A percentile compares a stretch with the other conserved stretches of the same genome.
Conservation (phyloP, 2,329 filamentous ascomycete species). For the Waltergamsia citrina region DNA sequence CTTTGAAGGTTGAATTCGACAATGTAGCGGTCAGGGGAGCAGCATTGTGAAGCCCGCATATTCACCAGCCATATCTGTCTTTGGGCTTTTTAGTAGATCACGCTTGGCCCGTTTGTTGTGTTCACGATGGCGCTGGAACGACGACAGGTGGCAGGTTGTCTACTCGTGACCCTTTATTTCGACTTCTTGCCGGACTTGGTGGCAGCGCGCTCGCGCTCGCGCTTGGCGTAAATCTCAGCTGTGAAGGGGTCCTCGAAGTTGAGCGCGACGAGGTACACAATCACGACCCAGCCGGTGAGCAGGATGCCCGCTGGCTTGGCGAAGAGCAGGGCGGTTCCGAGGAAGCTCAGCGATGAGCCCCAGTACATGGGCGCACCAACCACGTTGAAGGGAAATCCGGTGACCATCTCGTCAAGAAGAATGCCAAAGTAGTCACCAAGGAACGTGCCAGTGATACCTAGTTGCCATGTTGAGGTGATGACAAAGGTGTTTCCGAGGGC, state of each 20-base stretch:
- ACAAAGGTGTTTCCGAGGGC: conserved; percentile 74
- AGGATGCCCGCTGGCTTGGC: conserved; percentile 81
- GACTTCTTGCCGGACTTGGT: conserved; percentile 40
- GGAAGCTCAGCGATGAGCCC: conserved; percentile 84
- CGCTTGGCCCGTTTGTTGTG: no score
- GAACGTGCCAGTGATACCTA: conserved; percentile 93
- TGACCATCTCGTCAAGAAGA: conserved; percentile 90
- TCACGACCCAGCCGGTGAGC: conserved; percentile 63
- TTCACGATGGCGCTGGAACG: no score
- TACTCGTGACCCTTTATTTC: conserved; percentile 25
- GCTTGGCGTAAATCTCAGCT: conserved; percentile 81
- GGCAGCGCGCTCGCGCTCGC: conserved; percentile 49
- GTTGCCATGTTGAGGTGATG: conserved; percentile 77
- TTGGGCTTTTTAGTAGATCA: no score
- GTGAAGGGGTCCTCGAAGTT: conserved; percentile 93
- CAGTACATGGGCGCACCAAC: conserved; percentile 93
- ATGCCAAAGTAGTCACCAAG: conserved; percentile 98
- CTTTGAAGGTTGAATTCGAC: no score
- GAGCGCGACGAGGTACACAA: conserved; percentile 74
- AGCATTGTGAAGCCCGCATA: no score
- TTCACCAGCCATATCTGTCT: no score
- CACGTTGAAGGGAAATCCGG: conserved; percentile 91
- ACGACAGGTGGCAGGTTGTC: no score
- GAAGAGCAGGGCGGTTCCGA: conserved; percentile 75
- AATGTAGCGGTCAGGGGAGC: no score